Evolutionary conservation across 257 asterid genomes (phyloP), one percentile per base, ranked within the genome.

Genomic region (Nicotiana attenuata): DNA sequence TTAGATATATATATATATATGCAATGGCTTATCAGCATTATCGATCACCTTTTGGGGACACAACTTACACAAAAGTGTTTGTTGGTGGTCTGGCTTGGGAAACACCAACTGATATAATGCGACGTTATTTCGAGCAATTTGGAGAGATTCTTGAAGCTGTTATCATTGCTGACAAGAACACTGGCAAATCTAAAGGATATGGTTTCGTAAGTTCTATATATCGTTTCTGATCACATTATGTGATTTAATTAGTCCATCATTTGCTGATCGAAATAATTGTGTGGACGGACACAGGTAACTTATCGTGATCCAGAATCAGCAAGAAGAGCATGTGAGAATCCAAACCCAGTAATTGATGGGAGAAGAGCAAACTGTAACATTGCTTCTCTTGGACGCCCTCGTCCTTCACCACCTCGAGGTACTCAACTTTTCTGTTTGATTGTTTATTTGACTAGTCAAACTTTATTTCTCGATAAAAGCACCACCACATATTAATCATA

Each of bases 61-160:
- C 99, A 24, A 96, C 98, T 1, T 87, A 82, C 61, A 96, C 99
- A 0, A 96, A 96, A 83, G 98, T 96, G 14, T 96, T 96, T 61
- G 99, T 96, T 16, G 99, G 99, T 22, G 99, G 99, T 1, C 89
- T 96, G 9, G 99, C 99, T 33, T 96, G 99, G 99, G 99, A 96
- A 60, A 94, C 99, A 7, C 99, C 97, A 0, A 89, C 95, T 3
- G 98, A 96, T 19, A 89, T 93, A 77, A 93, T 96, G 99, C 92
- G 93, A 0, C 53, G 68, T 11, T 91, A 96, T 26, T 96, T 96
- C 82, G 91, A 93, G 29, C 98, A 93, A 84, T 96, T 96, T 53
- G 99, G 99, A 0, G 96, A 94, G 38, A 96, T 96, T 88, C 97
- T 94, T 24, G 99, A 96, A 76, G 99, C 98, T 28, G 99, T 96